phyloP scores from a whole-genome alignment of 306 rosid species.

The Fagus sylvatica region DNA sequence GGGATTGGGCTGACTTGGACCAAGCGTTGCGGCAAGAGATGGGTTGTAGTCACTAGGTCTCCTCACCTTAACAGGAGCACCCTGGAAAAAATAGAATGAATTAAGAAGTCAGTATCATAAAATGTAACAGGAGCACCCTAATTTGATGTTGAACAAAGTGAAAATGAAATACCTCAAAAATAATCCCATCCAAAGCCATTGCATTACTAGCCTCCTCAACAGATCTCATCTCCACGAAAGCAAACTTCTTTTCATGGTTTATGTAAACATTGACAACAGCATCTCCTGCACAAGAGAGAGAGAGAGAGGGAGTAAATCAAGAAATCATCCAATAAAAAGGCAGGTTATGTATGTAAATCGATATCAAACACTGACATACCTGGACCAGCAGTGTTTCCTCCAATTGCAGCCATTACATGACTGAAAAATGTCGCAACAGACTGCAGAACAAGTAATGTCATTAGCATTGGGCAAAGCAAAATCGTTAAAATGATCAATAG shows the following conservation, averaged over 20 bases:
- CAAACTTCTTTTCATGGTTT: conserved; percentile 97
- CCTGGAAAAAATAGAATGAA: conserved; percentile 45
- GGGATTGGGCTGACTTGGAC: conserved; percentile 98
- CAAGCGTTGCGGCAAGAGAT: conserved; percentile 95
- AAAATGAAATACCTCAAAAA: conserved; percentile 66
- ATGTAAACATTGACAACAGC: conserved; percentile 98
- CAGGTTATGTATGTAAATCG: neutral
- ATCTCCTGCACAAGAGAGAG: conserved; percentile 59
- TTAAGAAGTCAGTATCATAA: neutral
- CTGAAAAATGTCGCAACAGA: conserved; percentile 98
- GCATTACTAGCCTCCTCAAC: conserved; percentile 99
- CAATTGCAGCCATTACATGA: conserved; percentile 94
- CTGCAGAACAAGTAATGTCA: conserved; percentile 50
- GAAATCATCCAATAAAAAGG: neutral
- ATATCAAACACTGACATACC: conserved; percentile 41
- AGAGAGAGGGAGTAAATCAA: neutral
- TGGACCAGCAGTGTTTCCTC: conserved; percentile 99
- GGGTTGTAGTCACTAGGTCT: conserved; percentile 98
- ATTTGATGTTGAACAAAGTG: neutral
- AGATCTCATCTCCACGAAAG: conserved; percentile 98
- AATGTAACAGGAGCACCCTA: neutral
- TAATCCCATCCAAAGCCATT: conserved; percentile 98
- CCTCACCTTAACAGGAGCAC: conserved; percentile 98
- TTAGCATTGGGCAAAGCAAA: neutral
- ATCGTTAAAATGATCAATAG: conserved; percentile 2